These are phyloP conservation scores for Alternaria alternata DNA, from an alignment of 2,329 filamentous ascomycete genomes.

Conservation along the genomic window DNA sequence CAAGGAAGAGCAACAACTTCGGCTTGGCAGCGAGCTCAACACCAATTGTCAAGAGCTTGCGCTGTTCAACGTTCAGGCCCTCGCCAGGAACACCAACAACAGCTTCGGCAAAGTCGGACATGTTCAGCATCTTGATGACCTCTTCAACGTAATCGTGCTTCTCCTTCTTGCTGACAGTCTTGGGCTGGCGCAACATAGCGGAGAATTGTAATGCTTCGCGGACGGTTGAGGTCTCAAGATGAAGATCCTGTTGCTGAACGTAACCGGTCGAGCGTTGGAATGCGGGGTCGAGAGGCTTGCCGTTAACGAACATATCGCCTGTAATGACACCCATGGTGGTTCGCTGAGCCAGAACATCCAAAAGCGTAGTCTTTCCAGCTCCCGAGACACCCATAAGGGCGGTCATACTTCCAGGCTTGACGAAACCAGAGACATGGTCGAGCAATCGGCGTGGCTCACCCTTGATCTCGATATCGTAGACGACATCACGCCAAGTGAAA, in stretches of 20 bases:
- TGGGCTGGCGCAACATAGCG: slow-evolving; percentile 58
- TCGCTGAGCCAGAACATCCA: slow-evolving; percentile 48
- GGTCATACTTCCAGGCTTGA: slow-evolving; percentile 63
- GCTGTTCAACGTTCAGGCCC: slow-evolving; percentile 73
- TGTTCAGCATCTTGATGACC: slow-evolving; percentile 71
- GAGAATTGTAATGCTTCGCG: slow-evolving; percentile 49
- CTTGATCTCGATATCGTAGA: slow-evolving; percentile 48
- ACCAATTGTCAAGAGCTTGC: slow-evolving; percentile 75
- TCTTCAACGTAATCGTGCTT: slow-evolving; percentile 70
- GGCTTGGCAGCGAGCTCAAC: slow-evolving; percentile 77
- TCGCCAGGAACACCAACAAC: slow-evolving; percentile 70
- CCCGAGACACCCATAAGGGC: slow-evolving; percentile 50
- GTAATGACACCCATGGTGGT: slow-evolving; percentile 50
- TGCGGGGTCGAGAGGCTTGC: slow-evolving; percentile 43
- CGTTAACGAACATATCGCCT: slow-evolving; percentile 51
- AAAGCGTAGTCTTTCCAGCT: slow-evolving; percentile 50
- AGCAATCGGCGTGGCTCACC: slow-evolving; percentile 61
- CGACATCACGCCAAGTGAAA: slow-evolving; percentile 50
- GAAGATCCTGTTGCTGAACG: slow-evolving; percentile 52
- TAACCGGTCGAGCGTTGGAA: slow-evolving; percentile 52
- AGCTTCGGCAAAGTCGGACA: slow-evolving; percentile 72
- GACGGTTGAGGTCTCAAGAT: slow-evolving; percentile 50
- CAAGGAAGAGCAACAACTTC: slow-evolving; percentile 67
- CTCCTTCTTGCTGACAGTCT: slow-evolving; percentile 61
- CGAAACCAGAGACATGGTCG: slow-evolving; percentile 63